Base-by-base conservation (phyloP, 2,329 filamentous ascomycete genomes). In the Aureobasidium sp. region DNA sequence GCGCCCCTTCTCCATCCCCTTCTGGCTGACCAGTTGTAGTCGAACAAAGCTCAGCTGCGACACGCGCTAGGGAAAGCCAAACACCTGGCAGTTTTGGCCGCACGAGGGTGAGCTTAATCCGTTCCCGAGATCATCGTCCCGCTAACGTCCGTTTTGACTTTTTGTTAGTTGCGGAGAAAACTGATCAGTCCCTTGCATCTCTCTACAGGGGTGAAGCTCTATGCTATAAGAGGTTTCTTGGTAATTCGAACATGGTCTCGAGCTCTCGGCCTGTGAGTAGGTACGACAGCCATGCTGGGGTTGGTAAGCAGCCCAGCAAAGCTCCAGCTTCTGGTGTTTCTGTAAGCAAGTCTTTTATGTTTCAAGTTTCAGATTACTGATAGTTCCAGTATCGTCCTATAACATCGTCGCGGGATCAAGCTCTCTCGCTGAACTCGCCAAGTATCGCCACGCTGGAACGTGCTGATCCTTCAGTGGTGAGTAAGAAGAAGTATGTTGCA, bases 141-240 rank as follows among this genome's bases (percentile, higher is more conserved):
- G 57, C 57, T 60, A 60, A 60, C 44, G 44, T 60, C 45, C 57
- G 36, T 60, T 60, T 60, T 60, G 57, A 60, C 57, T 60, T 60
- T 52, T 60, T 48, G 57, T 51, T 51, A 60, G 45, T 51, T 60
- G 45, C 20, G 57, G 34, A 51, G 45, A 60, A 42, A 60, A 42
- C 25, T 60, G 44, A 60, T 51, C 44, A 37, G 57, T 60, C 57
- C 55, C 55, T 58, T 58, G 42, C 55, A 60, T 49, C 37, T 49
- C 39, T 60, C n/a, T 49, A 60, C 53, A 59, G 9, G 56, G 45
- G 45, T 49, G 7, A 34, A 34, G 22, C 34, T 41, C 36, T 37
- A 27, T 58, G 29, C 42, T 48, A 37, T 48, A n/a, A 48, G 9
- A 55, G 14, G 27, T 57, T 27, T 34, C 39, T 31, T 45, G 15